Percentiles rank a stretch among this genome's conserved stretches.
Conservation (phyloP, 2,329 filamentous ascomycete species). For the Neofusicoccum cordaticola region DNA sequence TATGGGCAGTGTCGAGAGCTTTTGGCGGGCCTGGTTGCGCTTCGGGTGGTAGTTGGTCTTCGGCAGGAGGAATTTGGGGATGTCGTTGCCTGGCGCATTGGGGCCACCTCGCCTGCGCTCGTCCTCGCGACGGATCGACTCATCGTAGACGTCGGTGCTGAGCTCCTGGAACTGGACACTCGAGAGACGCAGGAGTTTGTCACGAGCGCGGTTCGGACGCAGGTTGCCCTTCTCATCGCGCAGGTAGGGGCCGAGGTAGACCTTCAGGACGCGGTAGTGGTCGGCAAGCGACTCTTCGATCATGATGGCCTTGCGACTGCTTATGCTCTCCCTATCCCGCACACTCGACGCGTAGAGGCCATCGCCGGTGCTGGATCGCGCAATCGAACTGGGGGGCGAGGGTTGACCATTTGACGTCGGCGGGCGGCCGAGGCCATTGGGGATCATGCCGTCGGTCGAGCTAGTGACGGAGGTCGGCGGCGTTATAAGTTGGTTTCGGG, state of each 20-base stretch:
- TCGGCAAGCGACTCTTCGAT: constrained; percentile 71
- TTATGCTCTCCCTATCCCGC: constrained; percentile 54
- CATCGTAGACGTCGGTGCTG: constrained; percentile 96
- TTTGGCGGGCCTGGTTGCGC: constrained; percentile 94
- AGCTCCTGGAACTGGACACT: constrained; percentile 94
- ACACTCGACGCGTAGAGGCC: constrained; percentile 55
- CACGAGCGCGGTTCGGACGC: constrained; percentile 82
- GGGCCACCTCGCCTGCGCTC: constrained; percentile 46
- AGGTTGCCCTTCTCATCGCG: constrained; percentile 73
- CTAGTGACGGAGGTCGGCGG: constrained; percentile 37
- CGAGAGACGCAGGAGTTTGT: constrained; percentile 88
- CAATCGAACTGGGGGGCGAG: constrained; percentile 85
- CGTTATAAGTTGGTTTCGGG: constrained; percentile 30
- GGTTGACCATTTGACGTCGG: constrained; percentile 49
- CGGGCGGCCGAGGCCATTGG: constrained; percentile 50
- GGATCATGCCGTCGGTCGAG: constrained; percentile 44
- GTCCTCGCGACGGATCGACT: constrained; percentile 82
- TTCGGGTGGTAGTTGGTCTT: constrained; percentile 92
- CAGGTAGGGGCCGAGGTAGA: constrained; percentile 67
- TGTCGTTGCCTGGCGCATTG: constrained; percentile 46
- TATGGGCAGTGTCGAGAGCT: constrained; percentile 83
- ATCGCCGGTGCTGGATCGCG: constrained; percentile 78
- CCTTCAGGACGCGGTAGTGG: constrained; percentile 77
- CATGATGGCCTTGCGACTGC: constrained; percentile 56
- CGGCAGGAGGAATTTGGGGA: constrained; percentile 68